Percentiles rank a stretch among this genome's conserved stretches.
These are phyloP conservation scores for Begonia peltatifolia DNA, from an alignment of 306 rosid species.

Conservation along the genomic window DNA sequence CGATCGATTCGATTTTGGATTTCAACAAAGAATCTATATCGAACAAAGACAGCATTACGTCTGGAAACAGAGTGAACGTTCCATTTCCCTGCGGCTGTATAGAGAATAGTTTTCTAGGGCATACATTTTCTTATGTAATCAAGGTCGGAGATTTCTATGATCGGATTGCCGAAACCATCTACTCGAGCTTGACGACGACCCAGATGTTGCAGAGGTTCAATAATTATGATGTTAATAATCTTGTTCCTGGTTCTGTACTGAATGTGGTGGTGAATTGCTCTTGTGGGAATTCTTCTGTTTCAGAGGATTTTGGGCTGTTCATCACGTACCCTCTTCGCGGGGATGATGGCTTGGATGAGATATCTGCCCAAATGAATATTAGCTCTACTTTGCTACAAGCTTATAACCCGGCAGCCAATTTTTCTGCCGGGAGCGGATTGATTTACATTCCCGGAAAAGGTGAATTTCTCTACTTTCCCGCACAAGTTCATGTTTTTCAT, in stretches of 20 bases:
- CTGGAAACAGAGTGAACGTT: conserved; percentile 11
- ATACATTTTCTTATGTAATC: conserved; percentile 30
- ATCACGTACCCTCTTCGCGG: conserved; percentile 44
- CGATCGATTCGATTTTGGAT: conserved; percentile 1
- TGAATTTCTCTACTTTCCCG: conserved; percentile 8
- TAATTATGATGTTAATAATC: conserved; percentile 8
- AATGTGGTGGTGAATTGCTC: conserved; percentile 47
- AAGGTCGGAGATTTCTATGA: conserved; percentile 22
- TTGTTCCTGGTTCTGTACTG: conserved; percentile 18
- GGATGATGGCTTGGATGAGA: conserved; percentile 15
- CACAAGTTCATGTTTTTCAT: background rate
- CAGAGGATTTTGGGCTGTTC: conserved; percentile 50
- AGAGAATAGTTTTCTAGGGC: conserved; percentile 38
- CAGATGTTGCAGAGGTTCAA: conserved; percentile 28
- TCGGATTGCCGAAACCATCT: conserved; percentile 16
- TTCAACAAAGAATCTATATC: conserved; percentile 19
- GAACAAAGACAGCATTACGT: background rate
- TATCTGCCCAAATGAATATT: conserved; percentile 10
- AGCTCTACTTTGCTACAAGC: conserved; percentile 24
- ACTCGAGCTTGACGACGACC: conserved; percentile 41
- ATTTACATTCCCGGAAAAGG: conserved; percentile 61
- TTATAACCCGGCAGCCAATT: conserved; percentile 39
- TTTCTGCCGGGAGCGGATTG: conserved; percentile 30
- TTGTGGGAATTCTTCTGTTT: conserved; percentile 44
- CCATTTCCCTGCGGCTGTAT: conserved; percentile 53